Base-by-base conservation (phyloP, 345 rosid genomes). In the Linum lewisii region DNA sequence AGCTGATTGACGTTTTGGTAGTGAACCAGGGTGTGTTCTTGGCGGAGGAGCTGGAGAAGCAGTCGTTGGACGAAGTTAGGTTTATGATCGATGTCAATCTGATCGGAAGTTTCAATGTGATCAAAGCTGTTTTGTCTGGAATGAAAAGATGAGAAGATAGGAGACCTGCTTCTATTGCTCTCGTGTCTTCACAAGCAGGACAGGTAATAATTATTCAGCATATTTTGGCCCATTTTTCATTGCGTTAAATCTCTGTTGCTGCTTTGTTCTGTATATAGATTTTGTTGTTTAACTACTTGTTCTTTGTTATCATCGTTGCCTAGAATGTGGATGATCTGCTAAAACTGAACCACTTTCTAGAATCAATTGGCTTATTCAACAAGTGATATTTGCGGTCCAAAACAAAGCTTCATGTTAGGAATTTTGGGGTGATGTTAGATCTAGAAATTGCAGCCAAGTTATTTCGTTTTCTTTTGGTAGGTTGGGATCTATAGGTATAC, bases 401-500 rank as follows among this genome's bases (percentile, higher is more conserved):
- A 29, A 4, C 34, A 29, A 29, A 29, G 34, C 7, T 29, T 8
- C 7, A 4, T 29, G 34, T 29, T n/a, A n/a, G n/a, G 34, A 29
- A 4, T 5, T 29, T 29, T 29, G 5, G 34, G 34, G 7, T 29
- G 34, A 29, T 29, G 34, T 29, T 29, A 4, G 34, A 29, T 5
- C 34, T 29, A 29, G 34, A 29, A 29, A 29, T 8, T 29, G 5
- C 34, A 29, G 34, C 34, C 7, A 8, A 29, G n/a, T n/a, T n/a
- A n/a, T n/a, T n/a, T 29, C 7, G 34, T 29, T 29, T 29, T 3
- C 34, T 29, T 18, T 38, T 51, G 36, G 18, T 44, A 87, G 96
- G 98, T 86, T 56, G 98, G 98, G 29, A 51, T 92, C 16, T 86
- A 88, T 62, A 96, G 98, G 3, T 88, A 91, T 75, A 74, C 93